Evolutionary conservation across 1,284 basidiomycete species (phyloP).

Genomic region (Trametes hirsuta): DNA sequence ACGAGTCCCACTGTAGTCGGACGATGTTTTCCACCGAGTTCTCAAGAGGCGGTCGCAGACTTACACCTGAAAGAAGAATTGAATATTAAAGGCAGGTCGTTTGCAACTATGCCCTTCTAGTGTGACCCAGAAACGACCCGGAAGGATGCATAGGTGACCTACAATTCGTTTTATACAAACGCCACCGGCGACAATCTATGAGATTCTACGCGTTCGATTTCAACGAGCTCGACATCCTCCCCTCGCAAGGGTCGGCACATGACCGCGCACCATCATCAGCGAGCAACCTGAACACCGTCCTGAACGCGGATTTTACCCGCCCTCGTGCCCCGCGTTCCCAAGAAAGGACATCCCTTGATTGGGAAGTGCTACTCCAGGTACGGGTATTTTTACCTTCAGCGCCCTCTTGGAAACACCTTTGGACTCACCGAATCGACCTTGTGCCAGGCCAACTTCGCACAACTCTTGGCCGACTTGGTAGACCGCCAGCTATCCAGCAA

Average conservation of each 20-base stretch:
- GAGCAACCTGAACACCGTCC: not conserved
- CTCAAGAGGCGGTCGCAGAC: not conserved
- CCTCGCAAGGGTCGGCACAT: constrained; percentile 10
- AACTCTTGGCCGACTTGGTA: constrained; percentile 8
- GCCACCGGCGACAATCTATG: constrained; percentile 23
- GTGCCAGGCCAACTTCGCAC: constrained; percentile 15
- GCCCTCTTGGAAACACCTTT: too few species aligned
- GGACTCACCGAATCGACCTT: not conserved
- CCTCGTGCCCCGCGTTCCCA: not conserved
- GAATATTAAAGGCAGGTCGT: not conserved
- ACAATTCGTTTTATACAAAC: constrained; percentile 16
- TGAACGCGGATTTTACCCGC: constrained; percentile 18
- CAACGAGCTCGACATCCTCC: constrained; percentile 27
- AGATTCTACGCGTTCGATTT: constrained; percentile 28
- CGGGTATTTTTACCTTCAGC: not conserved
- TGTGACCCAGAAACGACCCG: not conserved
- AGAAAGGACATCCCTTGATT: constrained; percentile 1
- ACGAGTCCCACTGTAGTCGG: constrained; percentile 10
- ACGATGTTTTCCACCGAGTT: not conserved
- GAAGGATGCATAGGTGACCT: not conserved
- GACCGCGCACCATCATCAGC: not conserved
- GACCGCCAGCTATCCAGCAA: not conserved
- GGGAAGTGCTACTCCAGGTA: constrained; percentile 22
- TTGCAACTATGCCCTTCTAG: not conserved
- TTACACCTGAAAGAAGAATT: not conserved